These are phyloP conservation scores for Hypoxylon fuscum DNA, from an alignment of 495 filamentous ascomycete genomes.

Conservation along the genomic window DNA sequence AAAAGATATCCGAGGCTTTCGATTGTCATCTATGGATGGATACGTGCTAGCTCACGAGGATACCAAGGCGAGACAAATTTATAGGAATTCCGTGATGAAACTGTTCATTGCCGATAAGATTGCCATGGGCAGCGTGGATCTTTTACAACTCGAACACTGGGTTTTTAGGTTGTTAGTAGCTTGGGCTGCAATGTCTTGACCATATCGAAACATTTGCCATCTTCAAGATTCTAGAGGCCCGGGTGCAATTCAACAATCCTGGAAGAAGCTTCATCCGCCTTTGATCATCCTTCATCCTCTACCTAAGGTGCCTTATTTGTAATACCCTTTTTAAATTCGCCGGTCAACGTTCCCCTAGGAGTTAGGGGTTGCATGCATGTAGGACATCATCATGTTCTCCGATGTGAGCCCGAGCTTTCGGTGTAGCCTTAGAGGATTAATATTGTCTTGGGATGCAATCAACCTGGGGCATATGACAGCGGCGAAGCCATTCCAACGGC, in stretches of 20 bases:
- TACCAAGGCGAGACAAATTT: conserved; percentile 24
- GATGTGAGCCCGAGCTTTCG: conserved; percentile 14
- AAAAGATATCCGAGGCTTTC: conserved; percentile 49
- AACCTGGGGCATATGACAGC: too few species aligned
- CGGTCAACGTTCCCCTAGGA: background rate
- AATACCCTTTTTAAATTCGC: background rate
- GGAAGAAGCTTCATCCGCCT: background rate
- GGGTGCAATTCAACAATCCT: background rate
- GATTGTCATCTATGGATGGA: conserved; percentile 54
- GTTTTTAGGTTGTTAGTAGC: conserved; percentile 39
- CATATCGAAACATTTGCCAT: background rate
- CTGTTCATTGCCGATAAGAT: conserved; percentile 51
- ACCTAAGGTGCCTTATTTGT: conserved; percentile 21
- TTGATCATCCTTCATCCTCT: background rate
- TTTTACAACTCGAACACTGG: conserved; percentile 41
- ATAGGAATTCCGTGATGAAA: conserved; percentile 45
- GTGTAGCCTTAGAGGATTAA: background rate
- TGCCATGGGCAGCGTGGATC: conserved; percentile 40
- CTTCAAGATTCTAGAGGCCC: background rate
- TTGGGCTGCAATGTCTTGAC: conserved; percentile 36
- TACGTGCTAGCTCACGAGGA: conserved; percentile 48
- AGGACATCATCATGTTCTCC: background rate
- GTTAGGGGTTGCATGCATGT: conserved; percentile 5
- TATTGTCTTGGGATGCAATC: too few species aligned
- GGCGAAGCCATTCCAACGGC: background rate